Conservation (phyloP, 495 filamentous ascomycete species). For the Xylaria nigripes region DNA sequence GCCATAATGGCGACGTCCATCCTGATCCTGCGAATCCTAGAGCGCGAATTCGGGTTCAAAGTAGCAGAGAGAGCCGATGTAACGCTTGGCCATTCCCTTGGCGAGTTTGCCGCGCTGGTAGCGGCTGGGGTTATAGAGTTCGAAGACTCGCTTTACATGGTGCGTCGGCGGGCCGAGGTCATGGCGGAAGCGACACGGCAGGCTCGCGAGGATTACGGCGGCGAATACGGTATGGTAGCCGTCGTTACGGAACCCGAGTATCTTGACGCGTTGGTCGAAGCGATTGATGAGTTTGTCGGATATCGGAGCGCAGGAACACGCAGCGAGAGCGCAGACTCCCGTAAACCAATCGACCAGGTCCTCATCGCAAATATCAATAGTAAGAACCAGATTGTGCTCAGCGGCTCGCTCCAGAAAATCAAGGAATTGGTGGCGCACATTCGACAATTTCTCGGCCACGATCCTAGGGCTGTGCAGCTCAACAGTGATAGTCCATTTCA, state of each 20-base stretch:
- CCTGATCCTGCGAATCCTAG: constrained; percentile 81
- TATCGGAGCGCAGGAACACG: constrained; percentile 55
- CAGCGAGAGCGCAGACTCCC: constrained; percentile 55
- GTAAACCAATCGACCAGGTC: constrained; percentile 74
- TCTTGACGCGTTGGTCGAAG: constrained; percentile 55
- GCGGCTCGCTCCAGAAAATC: constrained; percentile 78
- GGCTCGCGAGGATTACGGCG: constrained; percentile 54
- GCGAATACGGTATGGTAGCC: constrained; percentile 89
- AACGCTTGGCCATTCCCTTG: constrained; percentile 87
- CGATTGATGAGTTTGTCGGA: constrained; percentile 75
- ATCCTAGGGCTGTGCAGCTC: constrained; percentile 78
- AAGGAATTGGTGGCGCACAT: constrained; percentile 80
- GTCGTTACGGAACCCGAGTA: constrained; percentile 75
- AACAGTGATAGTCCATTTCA: constrained; percentile 92
- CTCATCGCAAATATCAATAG: constrained; percentile 90
- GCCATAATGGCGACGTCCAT: constrained; percentile 93
- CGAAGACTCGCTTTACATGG: constrained; percentile 66
- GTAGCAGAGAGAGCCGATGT: constrained; percentile 62
- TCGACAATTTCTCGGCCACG: constrained; percentile 85
- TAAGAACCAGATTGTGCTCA: constrained; percentile 92
- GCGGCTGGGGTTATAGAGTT: constrained; percentile 70
- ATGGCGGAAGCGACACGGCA: constrained; percentile 70
- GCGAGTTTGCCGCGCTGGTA: constrained; percentile 88
- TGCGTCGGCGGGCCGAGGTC: constrained; percentile 69
- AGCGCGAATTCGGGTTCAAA: constrained; percentile 74